Percentiles rank a stretch among this genome's conserved stretches.
Evolutionary conservation across 2,329 filamentous ascomycete genomes (phyloP).

Genomic region (Drechslerella dactyloides): DNA sequence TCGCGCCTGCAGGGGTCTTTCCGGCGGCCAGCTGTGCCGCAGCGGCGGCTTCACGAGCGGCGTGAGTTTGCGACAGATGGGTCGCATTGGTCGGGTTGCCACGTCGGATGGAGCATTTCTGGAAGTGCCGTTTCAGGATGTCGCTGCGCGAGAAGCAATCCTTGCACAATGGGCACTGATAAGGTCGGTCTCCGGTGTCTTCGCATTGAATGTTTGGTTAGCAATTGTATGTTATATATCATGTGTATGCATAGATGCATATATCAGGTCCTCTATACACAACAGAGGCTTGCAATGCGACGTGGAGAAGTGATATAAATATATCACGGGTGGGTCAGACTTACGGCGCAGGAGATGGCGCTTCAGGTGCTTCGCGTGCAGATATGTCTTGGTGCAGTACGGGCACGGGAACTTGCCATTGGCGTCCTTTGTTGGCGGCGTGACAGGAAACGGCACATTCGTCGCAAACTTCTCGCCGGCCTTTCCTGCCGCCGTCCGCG

Average conservation of each 20-base stretch:
- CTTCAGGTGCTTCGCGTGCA: conserved; percentile 97
- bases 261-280: too few relatives aligned
- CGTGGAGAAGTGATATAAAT: too few relatives aligned
- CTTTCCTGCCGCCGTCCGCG: conserved; percentile 26
- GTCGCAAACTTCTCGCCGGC: conserved; percentile 46
- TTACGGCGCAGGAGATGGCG: conserved; percentile 82
- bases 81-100: conserved; percentile 94
- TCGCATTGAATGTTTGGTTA: conserved; percentile 60
- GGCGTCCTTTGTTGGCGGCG: conserved; percentile 84
- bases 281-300: too few relatives aligned
- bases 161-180: conserved; percentile 97
- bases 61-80: conserved; percentile 90
- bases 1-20: conserved; percentile 30
- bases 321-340: conserved; percentile 62
- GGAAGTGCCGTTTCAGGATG: conserved; percentile 97
- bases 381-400: conserved; percentile 96
- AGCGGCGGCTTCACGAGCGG: conserved; percentile 67
- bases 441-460: conserved; percentile 43
- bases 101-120: conserved; percentile 95
- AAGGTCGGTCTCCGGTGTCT: conserved; percentile 95
- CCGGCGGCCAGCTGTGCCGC: conserved; percentile 58
- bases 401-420: conserved; percentile 98
- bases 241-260: conserved; percentile 2
- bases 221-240: conserved; percentile 45
- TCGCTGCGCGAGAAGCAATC: conserved; percentile 98